Percentiles rank a stretch among this genome's conserved stretches.
These are phyloP conservation scores for Talaromyces sp. DNA, from an alignment of 2,329 filamentous ascomycete genomes.

Conservation along the genomic window DNA sequence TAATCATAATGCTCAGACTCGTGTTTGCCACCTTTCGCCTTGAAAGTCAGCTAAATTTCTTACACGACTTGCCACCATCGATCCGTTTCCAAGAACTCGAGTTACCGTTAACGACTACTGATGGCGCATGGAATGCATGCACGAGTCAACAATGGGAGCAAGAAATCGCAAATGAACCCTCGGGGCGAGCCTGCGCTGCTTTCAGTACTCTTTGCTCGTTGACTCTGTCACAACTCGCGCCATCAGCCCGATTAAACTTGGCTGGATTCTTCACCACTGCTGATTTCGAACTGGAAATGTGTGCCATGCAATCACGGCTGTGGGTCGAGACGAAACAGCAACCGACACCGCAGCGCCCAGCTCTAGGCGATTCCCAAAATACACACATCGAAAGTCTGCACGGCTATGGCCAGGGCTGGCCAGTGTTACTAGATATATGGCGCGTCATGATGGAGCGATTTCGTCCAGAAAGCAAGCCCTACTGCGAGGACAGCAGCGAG, in stretches of 20 bases:
- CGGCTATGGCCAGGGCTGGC: background rate
- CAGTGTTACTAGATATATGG: background rate
- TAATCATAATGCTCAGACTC: background rate
- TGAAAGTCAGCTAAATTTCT: background rate
- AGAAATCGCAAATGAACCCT: background rate
- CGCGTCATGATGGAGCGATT: background rate
- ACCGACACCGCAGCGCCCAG: background rate
- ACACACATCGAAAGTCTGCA: background rate
- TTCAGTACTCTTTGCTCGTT: background rate
- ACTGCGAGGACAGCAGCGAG: background rate
- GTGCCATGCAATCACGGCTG: background rate
- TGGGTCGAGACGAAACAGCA: background rate
- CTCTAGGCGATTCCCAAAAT: background rate
- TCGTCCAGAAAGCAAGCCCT: background rate
- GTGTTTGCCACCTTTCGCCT: background rate
- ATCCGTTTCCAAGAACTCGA: background rate
- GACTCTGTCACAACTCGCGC: background rate
- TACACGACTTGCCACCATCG: background rate
- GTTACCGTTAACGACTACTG: background rate
- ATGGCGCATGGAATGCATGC: background rate
- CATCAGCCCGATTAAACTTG: background rate
- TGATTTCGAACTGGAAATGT: background rate
- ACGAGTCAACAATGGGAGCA: background rate
- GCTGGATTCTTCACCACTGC: background rate
- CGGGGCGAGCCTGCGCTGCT: background rate